Base-by-base conservation (phyloP, 805 yeast genomes). In the Wickerhamiella spandovensis region DNA sequence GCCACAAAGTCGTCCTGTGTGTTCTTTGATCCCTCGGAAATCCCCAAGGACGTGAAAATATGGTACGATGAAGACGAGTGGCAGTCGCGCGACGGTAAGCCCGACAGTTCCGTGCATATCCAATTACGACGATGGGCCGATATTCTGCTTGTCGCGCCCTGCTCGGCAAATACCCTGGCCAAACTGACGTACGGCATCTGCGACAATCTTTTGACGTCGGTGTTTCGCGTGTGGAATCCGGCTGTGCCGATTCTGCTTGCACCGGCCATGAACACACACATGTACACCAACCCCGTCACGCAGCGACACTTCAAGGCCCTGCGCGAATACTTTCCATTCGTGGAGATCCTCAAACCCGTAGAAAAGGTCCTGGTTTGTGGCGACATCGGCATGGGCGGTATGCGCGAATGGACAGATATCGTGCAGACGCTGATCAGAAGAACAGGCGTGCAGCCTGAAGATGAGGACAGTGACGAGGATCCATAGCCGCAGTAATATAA, bases 301-400 rank as follows among this genome's bases (percentile, higher is more conserved):
- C 86, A 83, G 64, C 78, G 84, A 58, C 97, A 90, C 57, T 70
- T 89, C 55, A 71, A 76, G 48, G 68, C 82, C 30, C 75, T 90
- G 37, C 74, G 76, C 38, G 92, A 86, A 56, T 90, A 83, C 56
- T 88, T 85, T 84, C 86, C 89, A n/a, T 89, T 89, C 84, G 81
- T 90, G 48, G 92, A 87, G 56, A 79, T 90, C 13, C 74, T 92
- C 59, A 82, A 79, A 66, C 98, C 98, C 0, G 87, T 88, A n/a
- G 98, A 90, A 63, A 90, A 90, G 65, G 95, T 90, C 8, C 76
- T 84, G 63, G 86, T 85, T 25, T 87, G 92, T 70, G 97, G 98
- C 54, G 97, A 92, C 63, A 88, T 90, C 51, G 97, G 97, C 13
- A 83, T 90, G 88, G 98, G 98, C 43, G 98, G 97, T 48, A 90